Base-by-base conservation (phyloP, 306 rosid genomes). In the Delonix regia region DNA sequence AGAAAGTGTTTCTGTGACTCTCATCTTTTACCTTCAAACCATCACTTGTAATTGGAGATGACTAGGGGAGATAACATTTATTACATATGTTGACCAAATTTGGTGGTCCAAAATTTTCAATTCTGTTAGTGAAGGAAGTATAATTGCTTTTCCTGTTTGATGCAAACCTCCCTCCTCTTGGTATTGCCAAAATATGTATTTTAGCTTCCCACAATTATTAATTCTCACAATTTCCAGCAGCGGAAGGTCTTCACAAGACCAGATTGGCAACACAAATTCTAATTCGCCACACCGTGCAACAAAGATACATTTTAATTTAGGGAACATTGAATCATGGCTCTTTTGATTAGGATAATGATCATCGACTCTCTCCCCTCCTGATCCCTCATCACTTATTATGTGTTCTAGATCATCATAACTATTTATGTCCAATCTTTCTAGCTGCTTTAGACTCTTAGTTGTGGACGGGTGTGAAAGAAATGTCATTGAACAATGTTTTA, bases 211-310 rank as follows among this genome's bases (percentile, higher is more conserved):
- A 34, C 45, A 38, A 6, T 14, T 2, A 2, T 22, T 12, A 48
- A 83, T 39, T 1, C 16, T 12, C 36, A 78, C 52, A 56, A 21
- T 9, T 66, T 78, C 80, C 47, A 83, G 14, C 13, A 36, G 76
- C 13, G 7, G 42, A 78, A 78, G 80, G 8, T 56, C 67, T 2
- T 73, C 59, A 44, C 79, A 49, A 24, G 65, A 77, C 22, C 74
- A 30, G 8, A 71, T 36, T 70, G 74, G 81, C 36, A 82, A 62
- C 45, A 53, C 11, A 41, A 77, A 77, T 72, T 77, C 66, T 7
- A 82, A 16, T 74, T 5, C 7, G 0, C 4, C 13, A 33, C 85
- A 82, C 9, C 9, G 56, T 5, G 8, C 41, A 22, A 82, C 70
- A 8, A 22, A 4, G 15, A 83, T 42, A 13, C 0, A 1, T 67